These are phyloP conservation scores for Cyberlindnera lachancei DNA, from an alignment of 805 yeast genomes.

Conservation along the genomic window DNA sequence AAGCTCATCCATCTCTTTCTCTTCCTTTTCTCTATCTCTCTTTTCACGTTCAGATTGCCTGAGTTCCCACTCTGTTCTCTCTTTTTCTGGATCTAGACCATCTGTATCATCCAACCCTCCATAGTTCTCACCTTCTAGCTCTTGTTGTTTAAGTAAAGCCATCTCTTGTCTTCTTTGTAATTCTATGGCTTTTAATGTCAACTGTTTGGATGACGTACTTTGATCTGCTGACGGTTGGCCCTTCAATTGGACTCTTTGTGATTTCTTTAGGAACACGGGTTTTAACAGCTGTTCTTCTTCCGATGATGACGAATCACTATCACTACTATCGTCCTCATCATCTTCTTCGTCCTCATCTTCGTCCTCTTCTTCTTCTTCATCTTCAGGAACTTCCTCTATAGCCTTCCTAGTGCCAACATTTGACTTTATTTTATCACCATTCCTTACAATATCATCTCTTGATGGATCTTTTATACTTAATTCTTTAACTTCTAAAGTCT, in stretches of 20 bases:
- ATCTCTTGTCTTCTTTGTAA: constrained; percentile 20
- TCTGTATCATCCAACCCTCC: constrained; percentile 52
- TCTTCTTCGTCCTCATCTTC: constrained; percentile 7
- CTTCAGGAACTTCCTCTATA: not conserved
- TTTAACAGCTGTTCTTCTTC: constrained; percentile 14
- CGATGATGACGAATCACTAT: constrained; percentile 6
- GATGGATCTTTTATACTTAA: not conserved
- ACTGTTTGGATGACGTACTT: constrained; percentile 22
- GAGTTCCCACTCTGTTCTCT: constrained; percentile 49
- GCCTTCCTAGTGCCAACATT: not conserved
- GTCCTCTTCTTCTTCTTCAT: constrained; percentile 19
- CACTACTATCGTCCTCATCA: constrained; percentile 8
- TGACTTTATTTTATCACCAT: constrained; percentile 24
- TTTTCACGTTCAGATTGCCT: constrained; percentile 41
- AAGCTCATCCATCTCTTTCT: constrained; percentile 19
- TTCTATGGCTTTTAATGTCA: constrained; percentile 20
- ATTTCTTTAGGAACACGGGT: constrained; percentile 21
- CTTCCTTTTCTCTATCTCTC: constrained; percentile 15
- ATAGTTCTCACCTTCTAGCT: constrained; percentile 18
- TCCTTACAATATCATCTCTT: constrained; percentile 21
- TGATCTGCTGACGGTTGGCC: not conserved
- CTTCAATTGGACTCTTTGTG: constrained; percentile 4
- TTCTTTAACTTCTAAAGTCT: not conserved
- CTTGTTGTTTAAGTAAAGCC: constrained; percentile 13
- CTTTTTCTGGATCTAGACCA: constrained; percentile 45